A percentile compares a stretch with the other conserved stretches of the same genome.
phyloP scores from a whole-genome alignment of 2,329 filamentous ascomycete genomes.

The Hirsutella minnesotensis region DNA sequence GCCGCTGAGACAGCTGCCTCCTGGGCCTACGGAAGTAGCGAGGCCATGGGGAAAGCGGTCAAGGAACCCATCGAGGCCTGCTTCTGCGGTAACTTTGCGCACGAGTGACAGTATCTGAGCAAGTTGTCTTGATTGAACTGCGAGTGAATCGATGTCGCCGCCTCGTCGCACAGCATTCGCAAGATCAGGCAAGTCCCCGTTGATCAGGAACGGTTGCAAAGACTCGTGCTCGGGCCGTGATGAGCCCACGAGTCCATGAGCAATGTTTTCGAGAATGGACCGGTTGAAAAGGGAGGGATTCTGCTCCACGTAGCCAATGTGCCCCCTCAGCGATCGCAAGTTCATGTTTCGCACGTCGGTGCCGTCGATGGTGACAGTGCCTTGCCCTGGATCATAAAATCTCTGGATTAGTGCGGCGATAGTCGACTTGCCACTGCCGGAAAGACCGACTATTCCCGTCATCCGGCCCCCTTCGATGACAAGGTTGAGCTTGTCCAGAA shows the following conservation, averaged over 20 bases:
- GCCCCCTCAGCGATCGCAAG: constrained; percentile 27
- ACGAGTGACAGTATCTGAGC: constrained; percentile 20
- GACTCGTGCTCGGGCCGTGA: constrained; percentile 23
- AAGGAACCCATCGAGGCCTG: constrained; percentile 48
- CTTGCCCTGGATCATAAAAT: constrained; percentile 43
- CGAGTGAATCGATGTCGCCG: background rate
- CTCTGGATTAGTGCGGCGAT: constrained; percentile 42
- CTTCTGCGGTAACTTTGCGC: constrained; percentile 39
- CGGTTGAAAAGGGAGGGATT: constrained; percentile 31
- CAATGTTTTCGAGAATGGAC: constrained; percentile 39
- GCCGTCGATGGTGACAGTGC: constrained; percentile 34
- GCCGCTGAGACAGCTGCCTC: constrained; percentile 43
- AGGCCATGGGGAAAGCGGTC: constrained; percentile 40
- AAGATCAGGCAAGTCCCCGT: constrained; percentile 19
- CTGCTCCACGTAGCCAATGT: constrained; percentile 33
- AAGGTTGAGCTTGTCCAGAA: constrained; percentile 33
- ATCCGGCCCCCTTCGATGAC: constrained; percentile 33
- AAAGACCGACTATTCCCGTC: constrained; percentile 47
- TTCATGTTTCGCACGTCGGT: constrained; percentile 35
- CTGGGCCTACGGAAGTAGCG: constrained; percentile 38
- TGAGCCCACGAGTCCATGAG: constrained; percentile 34
- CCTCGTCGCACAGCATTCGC: constrained; percentile 20
- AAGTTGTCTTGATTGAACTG: background rate
- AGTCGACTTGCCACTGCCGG: constrained; percentile 46
- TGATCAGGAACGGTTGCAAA: constrained; percentile 21